Evolutionary conservation across 1,139 yeast genomes (phyloP).

Genomic region (Saccharomycopsis hybrid): DNA sequence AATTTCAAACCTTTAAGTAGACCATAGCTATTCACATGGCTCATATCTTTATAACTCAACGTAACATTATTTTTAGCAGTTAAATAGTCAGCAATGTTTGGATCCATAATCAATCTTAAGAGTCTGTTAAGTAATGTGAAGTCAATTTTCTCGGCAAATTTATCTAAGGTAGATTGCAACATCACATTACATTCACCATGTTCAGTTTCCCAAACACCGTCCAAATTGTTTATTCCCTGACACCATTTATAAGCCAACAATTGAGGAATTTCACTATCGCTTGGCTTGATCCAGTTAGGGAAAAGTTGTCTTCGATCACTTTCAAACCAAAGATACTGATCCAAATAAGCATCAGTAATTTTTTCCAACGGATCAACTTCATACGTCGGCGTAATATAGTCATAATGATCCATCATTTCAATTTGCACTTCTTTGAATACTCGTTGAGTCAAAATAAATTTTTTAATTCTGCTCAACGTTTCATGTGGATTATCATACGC

Average conservation of each 20-base stretch:
- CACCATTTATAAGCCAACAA: slow-evolving; percentile 89
- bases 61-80: slow-evolving; percentile 86
- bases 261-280: slow-evolving; percentile 92
- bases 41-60: slow-evolving; percentile 89
- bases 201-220: slow-evolving; percentile 69
- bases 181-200: slow-evolving; percentile 80
- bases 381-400: slow-evolving; percentile 79
- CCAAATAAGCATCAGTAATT: slow-evolving; percentile 92
- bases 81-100: slow-evolving; percentile 90
- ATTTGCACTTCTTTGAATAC: slow-evolving; percentile 85
- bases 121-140: slow-evolving; percentile 79
- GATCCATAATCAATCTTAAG: slow-evolving; percentile 75
- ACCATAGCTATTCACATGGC: slow-evolving; percentile 85
- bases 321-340: slow-evolving; percentile 95
- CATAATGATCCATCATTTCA: slow-evolving; percentile 90
- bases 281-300: slow-evolving; percentile 96
- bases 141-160: slow-evolving; percentile 79
- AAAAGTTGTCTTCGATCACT: slow-evolving; percentile 81
- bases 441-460: slow-evolving; percentile 77
- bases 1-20: slow-evolving; percentile 83
- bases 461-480: slow-evolving; percentile 76
- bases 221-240: slow-evolving; percentile 81
- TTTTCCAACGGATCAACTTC: slow-evolving; percentile 88
- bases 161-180: slow-evolving; percentile 65
- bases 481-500: slow-evolving; percentile 98